Conservation (phyloP, 2,329 filamentous ascomycete species). For the Pyrenophora graminea region DNA sequence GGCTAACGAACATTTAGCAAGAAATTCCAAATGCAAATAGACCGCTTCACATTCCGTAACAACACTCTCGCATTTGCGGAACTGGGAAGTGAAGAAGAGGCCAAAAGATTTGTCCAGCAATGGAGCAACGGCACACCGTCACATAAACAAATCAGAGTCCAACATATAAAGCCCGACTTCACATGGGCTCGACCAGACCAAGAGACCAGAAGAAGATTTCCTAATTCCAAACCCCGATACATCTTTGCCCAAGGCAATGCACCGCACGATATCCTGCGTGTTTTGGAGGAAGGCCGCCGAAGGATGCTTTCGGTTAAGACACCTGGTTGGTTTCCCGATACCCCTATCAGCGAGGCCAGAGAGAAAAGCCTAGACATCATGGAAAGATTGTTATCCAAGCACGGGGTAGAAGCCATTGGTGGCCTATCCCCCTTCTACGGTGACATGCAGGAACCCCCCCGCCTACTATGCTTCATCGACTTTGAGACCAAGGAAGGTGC, state of each 20-base stretch:
- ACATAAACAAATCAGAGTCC: background rate
- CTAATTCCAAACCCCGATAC: background rate
- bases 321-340: constrained; percentile 23
- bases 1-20: constrained; percentile 15
- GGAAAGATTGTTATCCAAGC: constrained; percentile 14
- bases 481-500: constrained; percentile 31
- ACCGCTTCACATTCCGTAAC: constrained; percentile 27
- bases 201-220: background rate
- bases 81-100: constrained; percentile 23
- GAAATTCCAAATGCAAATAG: constrained; percentile 19
- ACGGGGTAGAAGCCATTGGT: constrained; percentile 25
- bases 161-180: constrained; percentile 13
- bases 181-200: constrained; percentile 5
- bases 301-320: constrained; percentile 19
- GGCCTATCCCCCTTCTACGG: constrained; percentile 12
- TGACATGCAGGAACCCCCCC: constrained; percentile 7
- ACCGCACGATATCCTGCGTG: constrained; percentile 14
- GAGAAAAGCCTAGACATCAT: constrained; percentile 9
- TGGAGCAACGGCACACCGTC: constrained; percentile 8
- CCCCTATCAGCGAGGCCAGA: background rate
- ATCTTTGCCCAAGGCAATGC: constrained; percentile 16
- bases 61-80: constrained; percentile 20
- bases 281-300: constrained; percentile 28
- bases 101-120: constrained; percentile 11
- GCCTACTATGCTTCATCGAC: constrained; percentile 26